Conservation (phyloP, 495 filamentous ascomycete genomes). For the Penicillium longicatenatum region DNA sequence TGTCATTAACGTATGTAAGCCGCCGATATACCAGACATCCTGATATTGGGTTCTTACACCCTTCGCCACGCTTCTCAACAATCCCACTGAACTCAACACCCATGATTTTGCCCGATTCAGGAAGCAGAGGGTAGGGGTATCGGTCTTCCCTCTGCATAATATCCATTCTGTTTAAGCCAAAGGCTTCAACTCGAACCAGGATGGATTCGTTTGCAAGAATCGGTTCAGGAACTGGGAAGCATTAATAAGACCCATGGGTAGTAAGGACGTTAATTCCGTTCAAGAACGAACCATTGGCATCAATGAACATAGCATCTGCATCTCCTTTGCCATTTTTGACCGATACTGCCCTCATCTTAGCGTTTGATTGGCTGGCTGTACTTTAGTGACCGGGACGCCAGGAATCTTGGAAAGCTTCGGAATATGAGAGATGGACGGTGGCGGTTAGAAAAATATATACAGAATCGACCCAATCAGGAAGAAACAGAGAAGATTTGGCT, state of each 20-base stretch:
- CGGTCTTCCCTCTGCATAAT: neutral
- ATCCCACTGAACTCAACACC: neutral
- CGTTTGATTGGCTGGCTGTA: neutral
- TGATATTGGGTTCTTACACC: neutral
- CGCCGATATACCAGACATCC: neutral
- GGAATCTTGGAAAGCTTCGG: neutral
- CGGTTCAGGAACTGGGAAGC: neutral
- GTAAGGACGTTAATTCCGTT: too few species aligned
- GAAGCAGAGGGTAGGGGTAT: neutral
- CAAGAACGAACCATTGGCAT: neutral
- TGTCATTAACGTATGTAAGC: neutral
- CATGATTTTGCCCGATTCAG: neutral
- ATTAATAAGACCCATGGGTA: neutral
- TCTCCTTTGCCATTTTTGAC: neutral
- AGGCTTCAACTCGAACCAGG: neutral
- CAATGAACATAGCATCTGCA: neutral
- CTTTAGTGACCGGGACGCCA: neutral
- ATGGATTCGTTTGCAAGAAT: neutral
- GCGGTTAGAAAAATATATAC: too few species aligned
- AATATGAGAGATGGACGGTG: neutral
- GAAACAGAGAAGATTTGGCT: too few species aligned
- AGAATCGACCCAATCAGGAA: too few species aligned
- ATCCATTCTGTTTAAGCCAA: neutral
- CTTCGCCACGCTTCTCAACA: neutral
- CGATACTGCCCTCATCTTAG: neutral